These are phyloP conservation scores for Dioscorea cayenensis DNA, from an alignment of 116 monocot genomes.

Conservation along the genomic window DNA sequence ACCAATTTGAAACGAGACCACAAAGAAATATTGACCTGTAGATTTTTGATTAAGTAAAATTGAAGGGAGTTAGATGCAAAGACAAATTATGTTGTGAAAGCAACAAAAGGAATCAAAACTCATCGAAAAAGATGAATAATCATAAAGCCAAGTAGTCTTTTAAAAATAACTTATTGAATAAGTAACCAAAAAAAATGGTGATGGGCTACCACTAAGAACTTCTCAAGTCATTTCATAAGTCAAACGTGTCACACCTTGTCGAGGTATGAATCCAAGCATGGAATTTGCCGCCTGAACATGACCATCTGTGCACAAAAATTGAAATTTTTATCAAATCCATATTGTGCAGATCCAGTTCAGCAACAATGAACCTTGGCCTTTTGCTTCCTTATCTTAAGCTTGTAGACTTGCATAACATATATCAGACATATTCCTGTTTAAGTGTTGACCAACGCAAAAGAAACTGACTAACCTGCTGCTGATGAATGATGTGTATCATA, in stretches of 20 bases:
- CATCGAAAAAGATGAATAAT: too few relatives aligned
- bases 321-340: neutral
- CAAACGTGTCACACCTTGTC: conserved; percentile 67
- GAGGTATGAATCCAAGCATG: conserved; percentile 91
- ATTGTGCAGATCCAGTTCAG: neutral
- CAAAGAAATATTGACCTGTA: conserved; percentile 85
- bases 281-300: conserved; percentile 91
- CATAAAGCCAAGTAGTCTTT: too few relatives aligned
- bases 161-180: too few relatives aligned
- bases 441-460: neutral
- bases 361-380: too few relatives aligned
- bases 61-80: too few relatives aligned
- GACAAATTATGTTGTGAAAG: neutral
- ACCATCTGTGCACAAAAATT: conserved; percentile 56
- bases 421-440: neutral
- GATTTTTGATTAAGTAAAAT: neutral
- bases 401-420: neutral
- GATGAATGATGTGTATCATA: conserved; percentile 96
- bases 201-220: neutral
- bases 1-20: conserved; percentile 99
- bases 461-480: conserved; percentile 71
- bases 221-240: neutral
- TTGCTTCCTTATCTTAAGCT: neutral
- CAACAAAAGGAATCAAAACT: neutral
- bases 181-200: neutral